Conservation (phyloP, 1,139 yeast species). For the Diutina catenulata region DNA sequence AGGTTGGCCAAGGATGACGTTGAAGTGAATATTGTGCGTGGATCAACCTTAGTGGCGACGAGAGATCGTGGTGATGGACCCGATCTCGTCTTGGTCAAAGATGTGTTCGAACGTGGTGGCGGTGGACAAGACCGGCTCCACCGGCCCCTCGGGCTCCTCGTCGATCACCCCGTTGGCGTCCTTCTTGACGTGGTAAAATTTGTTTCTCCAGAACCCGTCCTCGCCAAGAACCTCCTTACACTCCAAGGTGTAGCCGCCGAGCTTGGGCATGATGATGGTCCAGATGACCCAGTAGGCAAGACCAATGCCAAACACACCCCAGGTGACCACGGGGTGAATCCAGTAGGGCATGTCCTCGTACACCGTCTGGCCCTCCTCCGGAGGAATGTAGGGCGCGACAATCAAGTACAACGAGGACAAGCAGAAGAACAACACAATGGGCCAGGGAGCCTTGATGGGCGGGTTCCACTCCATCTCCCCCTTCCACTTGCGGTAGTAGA, state of each 20-base stretch:
- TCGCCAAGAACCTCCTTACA: slow-evolving; percentile 52
- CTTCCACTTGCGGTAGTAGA: slow-evolving; percentile 35
- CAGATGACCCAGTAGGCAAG: slow-evolving; percentile 61
- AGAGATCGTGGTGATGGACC: no score
- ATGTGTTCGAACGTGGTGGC: not conserved
- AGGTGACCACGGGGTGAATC: slow-evolving; percentile 73
- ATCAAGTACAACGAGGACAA: slow-evolving; percentile 60
- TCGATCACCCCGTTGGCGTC: not conserved
- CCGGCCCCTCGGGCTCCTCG: slow-evolving; percentile 1
- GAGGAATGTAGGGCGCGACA: slow-evolving; percentile 77
- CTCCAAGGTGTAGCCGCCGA: slow-evolving; percentile 49
- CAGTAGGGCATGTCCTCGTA: slow-evolving; percentile 63
- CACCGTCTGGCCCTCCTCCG: slow-evolving; percentile 51
- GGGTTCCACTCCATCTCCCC: slow-evolving; percentile 60
- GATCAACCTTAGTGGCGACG: no score
- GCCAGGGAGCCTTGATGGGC: slow-evolving; percentile 56
- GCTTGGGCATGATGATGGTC: slow-evolving; percentile 46
- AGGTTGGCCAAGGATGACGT: not conserved
- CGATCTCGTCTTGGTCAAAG: no score
- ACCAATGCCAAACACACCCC: slow-evolving; percentile 70
- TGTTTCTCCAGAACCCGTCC: slow-evolving; percentile 67
- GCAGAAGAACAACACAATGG: slow-evolving; percentile 53
- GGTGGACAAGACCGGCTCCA: slow-evolving; percentile 1
- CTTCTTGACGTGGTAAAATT: slow-evolving; percentile 21
- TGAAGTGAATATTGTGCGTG: no score